Percentiles rank a stretch among this genome's conserved stretches.
Evolutionary conservation across 495 filamentous ascomycete species (phyloP).

Genomic region (Bacidia gigantensis): DNA sequence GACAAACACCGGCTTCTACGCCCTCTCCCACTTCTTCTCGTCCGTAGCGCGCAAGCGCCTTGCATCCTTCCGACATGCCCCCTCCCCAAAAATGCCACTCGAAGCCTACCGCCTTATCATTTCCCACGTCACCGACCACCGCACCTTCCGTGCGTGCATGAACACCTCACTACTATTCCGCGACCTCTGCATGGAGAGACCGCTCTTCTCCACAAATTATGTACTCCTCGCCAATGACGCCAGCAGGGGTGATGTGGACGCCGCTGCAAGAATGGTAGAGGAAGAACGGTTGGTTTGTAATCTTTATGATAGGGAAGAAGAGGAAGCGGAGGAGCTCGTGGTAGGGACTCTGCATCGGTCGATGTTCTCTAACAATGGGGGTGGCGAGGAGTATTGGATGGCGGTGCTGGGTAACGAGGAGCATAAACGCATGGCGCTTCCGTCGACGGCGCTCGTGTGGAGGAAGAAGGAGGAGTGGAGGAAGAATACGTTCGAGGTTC

Average conservation of each 20-base stretch:
- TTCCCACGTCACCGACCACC: background rate
- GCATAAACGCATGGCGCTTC: background rate
- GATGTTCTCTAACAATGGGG: background rate
- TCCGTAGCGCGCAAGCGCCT: background rate
- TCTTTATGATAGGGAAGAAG: background rate
- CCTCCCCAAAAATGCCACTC: background rate
- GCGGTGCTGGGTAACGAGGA: background rate
- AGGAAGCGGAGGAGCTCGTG: background rate
- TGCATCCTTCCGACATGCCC: background rate
- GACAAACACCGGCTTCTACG: background rate
- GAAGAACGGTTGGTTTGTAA: background rate
- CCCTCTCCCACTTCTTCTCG: background rate
- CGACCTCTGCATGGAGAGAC: slow-evolving; percentile 3
- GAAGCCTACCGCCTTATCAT: slow-evolving; percentile 3
- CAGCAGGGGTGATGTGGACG: background rate
- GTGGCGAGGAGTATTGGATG: background rate
- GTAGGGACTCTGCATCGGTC: background rate
- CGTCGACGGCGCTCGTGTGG: too few species aligned
- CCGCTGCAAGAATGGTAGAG: background rate
- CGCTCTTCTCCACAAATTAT: background rate
- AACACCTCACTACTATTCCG: background rate
- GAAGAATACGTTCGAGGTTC: too few species aligned
- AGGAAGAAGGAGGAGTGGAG: too few species aligned
- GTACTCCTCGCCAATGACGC: background rate
- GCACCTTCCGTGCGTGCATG: slow-evolving; percentile 1